Evolutionary conservation across 176 grass and related monocot species (phyloP).

Genomic region (Rhipidocladum racemiflorum): DNA sequence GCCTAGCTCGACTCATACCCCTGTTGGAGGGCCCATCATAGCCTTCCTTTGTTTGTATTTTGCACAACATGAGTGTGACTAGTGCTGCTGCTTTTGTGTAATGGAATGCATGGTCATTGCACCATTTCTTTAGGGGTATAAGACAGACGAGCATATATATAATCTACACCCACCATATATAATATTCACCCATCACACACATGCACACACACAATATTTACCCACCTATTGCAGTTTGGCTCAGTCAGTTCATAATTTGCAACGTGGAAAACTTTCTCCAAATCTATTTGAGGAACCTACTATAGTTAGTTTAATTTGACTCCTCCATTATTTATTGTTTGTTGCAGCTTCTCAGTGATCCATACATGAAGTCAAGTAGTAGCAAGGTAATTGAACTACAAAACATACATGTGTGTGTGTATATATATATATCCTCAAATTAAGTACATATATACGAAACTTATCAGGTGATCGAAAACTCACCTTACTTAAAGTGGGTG

Average conservation of each 20-base stretch:
- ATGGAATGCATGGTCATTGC: constrained; percentile 66
- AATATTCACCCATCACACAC: too few species aligned
- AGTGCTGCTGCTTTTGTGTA: constrained; percentile 61
- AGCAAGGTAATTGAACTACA: constrained; percentile 42
- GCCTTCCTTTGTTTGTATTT: constrained; percentile 38
- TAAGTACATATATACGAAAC: neutral
- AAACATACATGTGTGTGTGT: neutral
- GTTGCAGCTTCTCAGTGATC: constrained; percentile 81
- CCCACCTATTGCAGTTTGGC: constrained; percentile 16
- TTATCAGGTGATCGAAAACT: neutral
- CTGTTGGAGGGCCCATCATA: neutral
- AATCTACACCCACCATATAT: too few species aligned
- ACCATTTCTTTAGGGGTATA: too few species aligned
- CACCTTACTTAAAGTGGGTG: neutral
- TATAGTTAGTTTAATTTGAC: constrained; percentile 22
- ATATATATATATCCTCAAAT: too few species aligned
- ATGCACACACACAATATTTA: too few species aligned
- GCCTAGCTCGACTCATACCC: neutral
- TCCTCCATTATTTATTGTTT: neutral
- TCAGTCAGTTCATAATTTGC: constrained; percentile 27
- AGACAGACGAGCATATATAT: too few species aligned
- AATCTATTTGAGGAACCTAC: neutral
- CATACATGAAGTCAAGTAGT: constrained; percentile 76
- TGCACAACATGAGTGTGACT: constrained; percentile 35
- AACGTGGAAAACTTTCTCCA: constrained; percentile 21